Percentiles rank a stretch among this genome's conserved stretches.
These are phyloP conservation scores for Diaporthe nobilis DNA, from an alignment of 2,329 filamentous ascomycete genomes.

Conservation along the genomic window DNA sequence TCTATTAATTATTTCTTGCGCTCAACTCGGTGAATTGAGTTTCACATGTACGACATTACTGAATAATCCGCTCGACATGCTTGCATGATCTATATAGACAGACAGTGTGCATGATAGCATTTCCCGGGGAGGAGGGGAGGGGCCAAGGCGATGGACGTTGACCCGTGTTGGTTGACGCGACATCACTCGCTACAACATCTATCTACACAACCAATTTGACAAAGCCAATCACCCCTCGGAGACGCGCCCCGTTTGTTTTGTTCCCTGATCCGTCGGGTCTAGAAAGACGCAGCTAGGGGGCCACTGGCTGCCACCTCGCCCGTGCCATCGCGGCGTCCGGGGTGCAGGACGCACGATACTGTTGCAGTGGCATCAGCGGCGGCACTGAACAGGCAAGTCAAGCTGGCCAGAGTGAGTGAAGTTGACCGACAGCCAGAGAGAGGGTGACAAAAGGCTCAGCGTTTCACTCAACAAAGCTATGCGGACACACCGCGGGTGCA, in stretches of 20 bases:
- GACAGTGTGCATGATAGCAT: constrained; percentile 22
- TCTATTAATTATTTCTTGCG: constrained; percentile 7
- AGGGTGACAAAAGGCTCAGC: constrained; percentile 6
- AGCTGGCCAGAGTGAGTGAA: neutral
- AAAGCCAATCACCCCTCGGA: neutral
- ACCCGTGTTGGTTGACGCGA: neutral
- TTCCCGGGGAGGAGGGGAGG: neutral
- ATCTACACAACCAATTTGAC: neutral
- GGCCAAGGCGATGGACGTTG: neutral
- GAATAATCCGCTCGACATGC: neutral
- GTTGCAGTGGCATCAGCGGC: constrained; percentile 1
- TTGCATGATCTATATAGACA: neutral
- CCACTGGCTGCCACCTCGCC: neutral
- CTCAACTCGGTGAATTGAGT: constrained; percentile 10
- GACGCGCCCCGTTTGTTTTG: neutral
- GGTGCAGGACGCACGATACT: constrained; percentile 28
- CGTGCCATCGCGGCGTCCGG: constrained; percentile 14
- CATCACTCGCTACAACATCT: constrained; percentile 25
- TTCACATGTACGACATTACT: constrained; percentile 9
- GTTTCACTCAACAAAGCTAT: constrained; percentile 32
- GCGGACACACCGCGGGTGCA: constrained; percentile 23
- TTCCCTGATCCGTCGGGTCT: neutral
- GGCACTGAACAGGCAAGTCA: neutral
- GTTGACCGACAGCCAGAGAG: neutral
- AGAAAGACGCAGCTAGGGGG: neutral